Evolutionary conservation across 352 stramenopile genomes (phyloP).

Genomic region (Globisporangium iwayamae): DNA sequence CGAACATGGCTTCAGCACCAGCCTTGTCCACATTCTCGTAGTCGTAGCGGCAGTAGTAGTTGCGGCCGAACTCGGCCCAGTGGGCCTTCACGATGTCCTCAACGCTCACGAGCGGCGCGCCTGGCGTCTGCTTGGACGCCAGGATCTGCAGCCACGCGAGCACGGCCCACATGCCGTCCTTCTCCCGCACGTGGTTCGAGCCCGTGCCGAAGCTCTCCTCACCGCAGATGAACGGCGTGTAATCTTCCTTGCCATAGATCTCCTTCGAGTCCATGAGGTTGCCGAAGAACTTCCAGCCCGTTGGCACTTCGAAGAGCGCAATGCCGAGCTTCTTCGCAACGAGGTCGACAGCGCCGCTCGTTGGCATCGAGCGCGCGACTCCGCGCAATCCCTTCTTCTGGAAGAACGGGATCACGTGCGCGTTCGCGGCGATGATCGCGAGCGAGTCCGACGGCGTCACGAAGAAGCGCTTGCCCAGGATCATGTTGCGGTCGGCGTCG

Average conservation of each 20-base stretch:
- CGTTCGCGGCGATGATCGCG: constrained; percentile 98
- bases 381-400: constrained; percentile 90
- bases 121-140: constrained; percentile 82
- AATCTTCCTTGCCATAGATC: constrained; percentile 95
- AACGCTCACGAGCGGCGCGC: constrained; percentile 92
- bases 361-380: constrained; percentile 98
- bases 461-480: constrained; percentile 97
- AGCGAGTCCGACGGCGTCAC: constrained; percentile 98
- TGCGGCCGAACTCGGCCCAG: constrained; percentile 96
- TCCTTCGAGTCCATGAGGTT: constrained; percentile 99
- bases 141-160: constrained; percentile 99
- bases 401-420: constrained; percentile 96
- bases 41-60: constrained; percentile 99
- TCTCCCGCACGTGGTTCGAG: constrained; percentile 99
- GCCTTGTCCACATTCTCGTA: constrained; percentile 98
- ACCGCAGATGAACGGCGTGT: constrained; percentile 98
- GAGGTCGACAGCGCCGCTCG: constrained; percentile 95
- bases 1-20: constrained; percentile 71
- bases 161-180: constrained; percentile 99
- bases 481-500: constrained; percentile 99
- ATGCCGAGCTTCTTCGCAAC: constrained; percentile 95
- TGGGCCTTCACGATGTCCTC: constrained; percentile 95
- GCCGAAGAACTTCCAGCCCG: constrained; percentile 99
- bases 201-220: constrained; percentile 98
- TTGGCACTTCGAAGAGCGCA: constrained; percentile 96